Evolutionary conservation across 305 asterid species (phyloP).

Genomic region (Plantago lanceolata): DNA sequence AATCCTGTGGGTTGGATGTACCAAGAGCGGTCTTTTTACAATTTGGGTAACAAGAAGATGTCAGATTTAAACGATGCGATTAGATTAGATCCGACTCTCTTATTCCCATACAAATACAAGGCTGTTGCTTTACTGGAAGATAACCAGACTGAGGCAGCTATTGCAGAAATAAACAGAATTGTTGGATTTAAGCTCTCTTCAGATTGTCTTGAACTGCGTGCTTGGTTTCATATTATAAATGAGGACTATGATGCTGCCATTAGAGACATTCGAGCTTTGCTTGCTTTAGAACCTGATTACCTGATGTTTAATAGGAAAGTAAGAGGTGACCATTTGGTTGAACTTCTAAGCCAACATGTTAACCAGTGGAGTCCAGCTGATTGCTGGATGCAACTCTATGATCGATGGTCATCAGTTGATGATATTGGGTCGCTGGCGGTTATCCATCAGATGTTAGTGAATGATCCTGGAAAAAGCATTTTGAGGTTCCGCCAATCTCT

Average conservation of each 20-base stretch:
- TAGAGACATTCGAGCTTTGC: conserved; percentile 44
- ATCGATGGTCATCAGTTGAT: conserved; percentile 89
- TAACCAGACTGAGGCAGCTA: conserved; percentile 48
- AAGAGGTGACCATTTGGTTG: conserved; percentile 61
- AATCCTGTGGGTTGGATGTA: conserved; percentile 59
- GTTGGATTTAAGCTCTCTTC: conserved; percentile 50
- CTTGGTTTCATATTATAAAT: conserved; percentile 47
- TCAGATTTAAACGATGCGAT: conserved; percentile 66
- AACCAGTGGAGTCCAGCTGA: conserved; percentile 80
- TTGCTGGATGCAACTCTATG: conserved; percentile 93
- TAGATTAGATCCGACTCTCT: conserved; percentile 81
- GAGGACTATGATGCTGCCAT: conserved; percentile 48
- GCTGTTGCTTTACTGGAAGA: conserved; percentile 56
- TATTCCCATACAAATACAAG: conserved; percentile 71
- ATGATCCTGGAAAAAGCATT: conserved; percentile 76
- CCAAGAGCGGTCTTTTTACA: conserved; percentile 53
- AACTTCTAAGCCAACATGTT: conserved; percentile 53
- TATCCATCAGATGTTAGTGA: conserved; percentile 83
- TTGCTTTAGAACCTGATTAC: conserved; percentile 51
- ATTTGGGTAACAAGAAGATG: conserved; percentile 45
- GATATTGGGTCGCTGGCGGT: conserved; percentile 94
- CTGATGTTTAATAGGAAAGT: conserved; percentile 74
- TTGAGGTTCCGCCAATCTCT: conserved; percentile 78
- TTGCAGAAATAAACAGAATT: conserved; percentile 44
- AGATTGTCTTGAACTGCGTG: conserved; percentile 58